These are phyloP conservation scores for Bipolaris sorokiniana DNA, from an alignment of 2,329 filamentous ascomycete genomes.

Conservation along the genomic window DNA sequence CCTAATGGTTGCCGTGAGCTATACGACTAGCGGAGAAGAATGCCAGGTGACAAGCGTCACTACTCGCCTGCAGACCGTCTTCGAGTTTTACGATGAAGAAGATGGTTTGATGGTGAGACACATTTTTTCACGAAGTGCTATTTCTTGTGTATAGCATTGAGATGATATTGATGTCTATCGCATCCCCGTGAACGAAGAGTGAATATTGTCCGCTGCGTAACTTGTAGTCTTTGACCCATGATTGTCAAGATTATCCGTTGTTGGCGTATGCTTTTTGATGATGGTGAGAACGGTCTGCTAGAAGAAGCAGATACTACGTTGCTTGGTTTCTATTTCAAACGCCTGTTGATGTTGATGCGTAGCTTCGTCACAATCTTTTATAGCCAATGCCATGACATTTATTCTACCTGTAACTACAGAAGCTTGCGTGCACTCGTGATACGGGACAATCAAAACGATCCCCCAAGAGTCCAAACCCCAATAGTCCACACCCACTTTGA, in stretches of 20 bases:
- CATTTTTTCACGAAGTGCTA: neutral
- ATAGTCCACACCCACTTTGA: too few species aligned
- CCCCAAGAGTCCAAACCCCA: too few species aligned
- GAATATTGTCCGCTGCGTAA: neutral
- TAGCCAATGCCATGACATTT: too few species aligned
- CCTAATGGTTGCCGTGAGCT: slow-evolving; percentile 77
- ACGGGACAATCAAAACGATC: too few species aligned
- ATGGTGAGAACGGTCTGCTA: too few species aligned
- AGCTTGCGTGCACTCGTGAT: too few species aligned
- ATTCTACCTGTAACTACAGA: too few species aligned
- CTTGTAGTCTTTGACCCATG: neutral
- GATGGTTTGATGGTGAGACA: slow-evolving; percentile 84
- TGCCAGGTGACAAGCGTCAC: slow-evolving; percentile 58
- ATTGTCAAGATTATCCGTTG: neutral
- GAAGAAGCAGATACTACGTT: too few species aligned
- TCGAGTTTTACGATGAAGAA: slow-evolving; percentile 67
- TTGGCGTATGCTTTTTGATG: neutral
- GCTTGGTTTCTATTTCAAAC: too few species aligned
- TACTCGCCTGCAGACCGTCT: slow-evolving; percentile 83
- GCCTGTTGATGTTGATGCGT: too few species aligned
- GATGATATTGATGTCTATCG: neutral
- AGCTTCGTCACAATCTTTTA: too few species aligned
- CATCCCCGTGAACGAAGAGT: neutral
- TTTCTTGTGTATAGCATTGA: neutral
- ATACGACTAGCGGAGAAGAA: slow-evolving; percentile 92